Percentiles rank a stretch among this genome's conserved stretches.
These are phyloP conservation scores for Calonectria montana DNA, from an alignment of 2,329 filamentous ascomycete species.

Conservation along the genomic window DNA sequence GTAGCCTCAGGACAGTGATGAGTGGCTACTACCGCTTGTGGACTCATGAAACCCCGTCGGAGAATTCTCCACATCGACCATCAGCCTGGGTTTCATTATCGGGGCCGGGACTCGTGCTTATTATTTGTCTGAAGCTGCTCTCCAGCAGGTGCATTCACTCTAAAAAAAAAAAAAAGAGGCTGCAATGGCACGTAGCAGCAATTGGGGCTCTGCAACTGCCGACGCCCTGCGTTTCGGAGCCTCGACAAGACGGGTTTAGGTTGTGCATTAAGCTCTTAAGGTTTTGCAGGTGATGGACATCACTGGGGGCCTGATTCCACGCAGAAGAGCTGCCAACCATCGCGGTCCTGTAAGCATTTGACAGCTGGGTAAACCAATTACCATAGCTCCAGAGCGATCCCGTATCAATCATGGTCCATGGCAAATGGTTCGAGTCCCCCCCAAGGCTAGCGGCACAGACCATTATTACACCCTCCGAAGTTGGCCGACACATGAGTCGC, in stretches of 20 bases:
- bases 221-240: neutral
- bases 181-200: neutral
- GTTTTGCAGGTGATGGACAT: neutral
- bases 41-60: neutral
- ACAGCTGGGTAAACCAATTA: neutral
- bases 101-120: neutral
- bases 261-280: neutral
- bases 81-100: neutral
- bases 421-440: neutral
- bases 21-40: neutral
- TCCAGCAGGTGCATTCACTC: neutral
- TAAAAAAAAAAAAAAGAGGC: too few relatives aligned
- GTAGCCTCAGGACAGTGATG: neutral
- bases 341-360: neutral
- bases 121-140: neutral
- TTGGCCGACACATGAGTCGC: constrained; percentile 7
- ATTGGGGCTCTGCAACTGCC: neutral
- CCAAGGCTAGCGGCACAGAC: neutral
- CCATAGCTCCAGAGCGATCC: neutral
- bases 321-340: neutral
- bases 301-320: neutral
- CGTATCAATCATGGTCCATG: neutral
- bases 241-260: neutral
- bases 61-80: neutral
- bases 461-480: neutral